Base-by-base conservation (phyloP, 2,329 filamentous ascomycete species). In the Plenodomus tracheiphilus region DNA sequence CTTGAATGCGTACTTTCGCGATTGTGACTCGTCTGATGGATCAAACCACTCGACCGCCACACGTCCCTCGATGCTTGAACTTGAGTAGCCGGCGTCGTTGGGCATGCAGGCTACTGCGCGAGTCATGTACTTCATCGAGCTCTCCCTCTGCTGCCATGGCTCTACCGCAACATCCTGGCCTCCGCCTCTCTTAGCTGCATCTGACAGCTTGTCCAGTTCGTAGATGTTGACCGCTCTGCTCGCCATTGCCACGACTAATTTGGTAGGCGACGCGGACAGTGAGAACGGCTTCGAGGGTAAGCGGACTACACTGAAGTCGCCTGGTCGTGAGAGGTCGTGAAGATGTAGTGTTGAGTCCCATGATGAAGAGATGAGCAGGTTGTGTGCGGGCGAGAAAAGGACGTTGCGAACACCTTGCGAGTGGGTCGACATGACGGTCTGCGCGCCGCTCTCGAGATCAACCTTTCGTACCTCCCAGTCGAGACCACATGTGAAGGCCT, bases 31-130 rank as follows among this genome's bases (percentile, higher is more conserved):
- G 36, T 85, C 79, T 4, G 85, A 89, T 15, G 94, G 89, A 68
- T 97, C 94, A 70, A 99, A 97, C 90, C 92, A 97, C 73, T 99
- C 94, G 1, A 99, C 94, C 0, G 92, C 93, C 2, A 99, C 91
- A 62, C 94, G 86, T 4, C 94, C 94, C 70, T 99, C 94, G 64
- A 99, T 99, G 64, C 87, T 92, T 49, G 85, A 90, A 1, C 88
- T 93, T 9, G 93, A 92, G 70, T 97, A 99, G 4, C 94, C 94
- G 10, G 88, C 89, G 59, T 97, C 94, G 64, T 94, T 92, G 13
- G 94, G 93, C 94, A 99, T 97, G 73, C 93, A 96, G 15, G 91
- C 86, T 0, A 97, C 89, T 16, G 90, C 89, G 51, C 94, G 85
- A 1, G 93, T 97, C 79, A 97, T 91, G 75, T 96, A 99, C 72